Evolutionary conservation across 2,329 filamentous ascomycete genomes (phyloP).

Genomic region (Cladosporium velox): DNA sequence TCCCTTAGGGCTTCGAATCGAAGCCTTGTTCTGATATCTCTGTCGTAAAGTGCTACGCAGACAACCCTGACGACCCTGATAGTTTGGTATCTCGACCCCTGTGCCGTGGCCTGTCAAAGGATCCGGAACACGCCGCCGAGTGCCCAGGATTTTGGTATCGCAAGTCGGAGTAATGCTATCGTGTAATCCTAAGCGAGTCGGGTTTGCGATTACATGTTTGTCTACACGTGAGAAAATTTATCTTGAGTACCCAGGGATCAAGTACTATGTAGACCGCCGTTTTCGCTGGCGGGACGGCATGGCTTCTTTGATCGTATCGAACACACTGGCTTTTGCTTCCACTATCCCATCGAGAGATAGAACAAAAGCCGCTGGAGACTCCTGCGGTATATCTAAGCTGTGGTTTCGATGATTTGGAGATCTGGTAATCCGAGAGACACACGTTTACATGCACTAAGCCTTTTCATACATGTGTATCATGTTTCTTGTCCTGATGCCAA

Average conservation of each 20-base stretch:
- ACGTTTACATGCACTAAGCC: too few relatives aligned
- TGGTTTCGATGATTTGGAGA: too few relatives aligned
- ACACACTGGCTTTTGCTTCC: too few relatives aligned
- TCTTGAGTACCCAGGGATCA: too few relatives aligned
- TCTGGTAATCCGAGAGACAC: too few relatives aligned
- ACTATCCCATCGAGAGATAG: too few relatives aligned
- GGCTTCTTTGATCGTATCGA: not conserved
- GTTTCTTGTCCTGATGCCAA: too few relatives aligned
- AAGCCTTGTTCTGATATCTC: not conserved
- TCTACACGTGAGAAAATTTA: not conserved
- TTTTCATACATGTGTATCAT: too few relatives aligned
- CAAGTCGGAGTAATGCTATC: not conserved
- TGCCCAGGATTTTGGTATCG: not conserved
- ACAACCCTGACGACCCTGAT: not conserved
- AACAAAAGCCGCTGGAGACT: too few relatives aligned
- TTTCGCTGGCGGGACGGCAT: not conserved
- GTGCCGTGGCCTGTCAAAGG: not conserved
- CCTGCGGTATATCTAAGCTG: too few relatives aligned
- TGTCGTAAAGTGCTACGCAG: not conserved
- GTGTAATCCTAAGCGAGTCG: not conserved
- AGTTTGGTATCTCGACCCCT: not conserved
- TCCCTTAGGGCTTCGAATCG: not conserved
- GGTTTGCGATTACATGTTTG: not conserved
- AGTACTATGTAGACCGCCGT: too few relatives aligned
- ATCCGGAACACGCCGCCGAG: not conserved